phyloP scores from a whole-genome alignment of 2,329 filamentous ascomycete genomes.

The Monosporascus cannonballus region DNA sequence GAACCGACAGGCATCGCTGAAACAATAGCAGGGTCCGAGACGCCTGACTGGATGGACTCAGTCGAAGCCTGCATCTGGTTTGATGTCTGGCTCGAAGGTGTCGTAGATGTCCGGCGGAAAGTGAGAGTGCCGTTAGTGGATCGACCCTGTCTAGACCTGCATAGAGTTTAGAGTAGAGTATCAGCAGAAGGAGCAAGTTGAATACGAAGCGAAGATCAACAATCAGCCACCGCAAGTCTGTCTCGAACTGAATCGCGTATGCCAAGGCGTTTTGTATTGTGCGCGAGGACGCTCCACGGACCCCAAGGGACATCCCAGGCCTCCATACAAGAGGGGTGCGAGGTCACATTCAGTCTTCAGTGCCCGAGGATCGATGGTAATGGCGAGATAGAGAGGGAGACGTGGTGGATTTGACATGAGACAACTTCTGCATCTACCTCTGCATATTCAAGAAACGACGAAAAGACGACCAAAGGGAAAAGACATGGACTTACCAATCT shows the following conservation, averaged over 20 bases:
- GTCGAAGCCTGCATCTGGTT: conserved; percentile 31
- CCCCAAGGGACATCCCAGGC: not conserved
- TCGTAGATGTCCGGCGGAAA: conserved; percentile 58
- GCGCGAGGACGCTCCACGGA: not conserved
- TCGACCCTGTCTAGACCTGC: conserved; percentile 53
- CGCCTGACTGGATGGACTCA: conserved; percentile 21
- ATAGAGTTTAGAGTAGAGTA: conserved; percentile 6
- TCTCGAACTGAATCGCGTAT: not conserved
- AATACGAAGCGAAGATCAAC: not conserved
- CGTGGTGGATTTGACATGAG: no score
- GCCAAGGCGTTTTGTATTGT: not conserved
- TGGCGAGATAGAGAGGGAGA: not conserved
- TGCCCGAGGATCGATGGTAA: not conserved
- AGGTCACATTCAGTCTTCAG: not conserved
- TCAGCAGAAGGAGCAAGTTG: not conserved
- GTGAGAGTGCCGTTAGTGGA: conserved; percentile 58
- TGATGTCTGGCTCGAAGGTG: conserved; percentile 36
- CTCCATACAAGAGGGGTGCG: not conserved
- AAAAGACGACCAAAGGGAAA: not conserved
- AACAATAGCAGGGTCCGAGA: conserved; percentile 41
- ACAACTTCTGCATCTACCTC: no score
- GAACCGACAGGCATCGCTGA: conserved; percentile 53
- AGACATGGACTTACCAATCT: conserved; percentile 60
- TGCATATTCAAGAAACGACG: not conserved
- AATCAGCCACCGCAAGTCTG: no score